Percentiles rank a stretch among this genome's conserved stretches.
Conservation (phyloP, 225 moss, liverwort and hornwort genomes). For the Pseudoscleropodium purum region DNA sequence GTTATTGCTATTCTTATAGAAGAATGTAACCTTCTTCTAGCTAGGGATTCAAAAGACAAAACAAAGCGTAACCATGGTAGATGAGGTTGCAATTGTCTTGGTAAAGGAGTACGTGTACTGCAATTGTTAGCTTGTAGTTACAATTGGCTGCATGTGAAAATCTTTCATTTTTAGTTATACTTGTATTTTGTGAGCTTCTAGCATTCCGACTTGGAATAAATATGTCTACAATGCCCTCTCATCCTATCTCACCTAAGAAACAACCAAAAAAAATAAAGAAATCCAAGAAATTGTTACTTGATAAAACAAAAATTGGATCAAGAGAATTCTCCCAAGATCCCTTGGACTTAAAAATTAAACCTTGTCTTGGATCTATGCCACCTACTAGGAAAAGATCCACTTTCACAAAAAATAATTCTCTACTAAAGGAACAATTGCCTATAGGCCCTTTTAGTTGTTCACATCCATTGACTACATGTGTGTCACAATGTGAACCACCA, state of each 20-base stretch:
- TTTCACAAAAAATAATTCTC: neutral
- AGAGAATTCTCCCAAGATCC: neutral
- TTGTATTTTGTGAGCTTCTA: constrained; percentile 18
- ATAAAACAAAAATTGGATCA: neutral
- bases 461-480: neutral
- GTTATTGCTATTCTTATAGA: constrained; percentile 15
- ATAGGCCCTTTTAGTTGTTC: constrained; percentile 10
- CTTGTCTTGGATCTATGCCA: neutral
- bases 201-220: neutral
- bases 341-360: neutral
- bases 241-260: neutral
- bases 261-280: neutral
- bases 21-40: constrained; percentile 11
- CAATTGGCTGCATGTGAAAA: constrained; percentile 27
- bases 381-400: neutral
- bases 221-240: neutral
- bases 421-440: neutral
- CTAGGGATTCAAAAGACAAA: neutral
- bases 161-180: constrained; percentile 16
- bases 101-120: constrained; percentile 10
- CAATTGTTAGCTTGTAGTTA: constrained; percentile 5
- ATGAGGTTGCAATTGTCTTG: neutral
- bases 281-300: neutral
- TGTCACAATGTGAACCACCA: neutral
- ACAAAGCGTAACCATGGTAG: neutral